A percentile compares a stretch with the other conserved stretches of the same genome.
These are phyloP conservation scores for Aegilops tauschii DNA, from an alignment of 176 grass and related monocot genomes.

Conservation along the genomic window DNA sequence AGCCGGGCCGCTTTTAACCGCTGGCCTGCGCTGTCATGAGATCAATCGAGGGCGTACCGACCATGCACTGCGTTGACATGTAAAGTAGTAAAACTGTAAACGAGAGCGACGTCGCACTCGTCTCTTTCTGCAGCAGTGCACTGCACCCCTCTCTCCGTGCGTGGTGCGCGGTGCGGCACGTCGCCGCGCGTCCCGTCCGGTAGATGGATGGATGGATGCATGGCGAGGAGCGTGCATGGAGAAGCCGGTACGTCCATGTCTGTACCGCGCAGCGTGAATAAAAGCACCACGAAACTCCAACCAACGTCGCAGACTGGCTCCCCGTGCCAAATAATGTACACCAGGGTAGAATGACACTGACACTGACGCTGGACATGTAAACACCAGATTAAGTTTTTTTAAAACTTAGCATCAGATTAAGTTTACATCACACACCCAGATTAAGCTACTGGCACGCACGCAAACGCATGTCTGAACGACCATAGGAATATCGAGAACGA, in stretches of 20 bases:
- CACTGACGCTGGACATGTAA: too few relatives aligned
- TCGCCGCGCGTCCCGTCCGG: background rate
- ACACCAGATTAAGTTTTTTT: slow-evolving; percentile 18
- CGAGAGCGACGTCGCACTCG: background rate
- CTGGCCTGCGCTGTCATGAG: background rate
- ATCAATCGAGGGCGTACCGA: background rate
- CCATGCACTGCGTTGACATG: background rate
- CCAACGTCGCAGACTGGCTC: too few relatives aligned
- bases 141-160: too few relatives aligned
- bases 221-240: too few relatives aligned
- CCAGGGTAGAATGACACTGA: too few relatives aligned
- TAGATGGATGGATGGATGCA: too few relatives aligned
- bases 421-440: slow-evolving; percentile 46
- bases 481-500: too few relatives aligned
- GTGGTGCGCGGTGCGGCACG: background rate
- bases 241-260: too few relatives aligned
- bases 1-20: slow-evolving; percentile 28
- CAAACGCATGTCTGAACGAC: background rate
- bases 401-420: background rate
- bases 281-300: background rate
- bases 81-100: background rate
- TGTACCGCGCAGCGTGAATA: background rate
- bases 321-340: too few relatives aligned
- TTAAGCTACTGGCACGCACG: background rate
- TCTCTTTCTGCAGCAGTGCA: background rate